These are phyloP conservation scores for Kwoniella bestiolae DNA, from an alignment of 768 basidiomycete species.

Conservation along the genomic window DNA sequence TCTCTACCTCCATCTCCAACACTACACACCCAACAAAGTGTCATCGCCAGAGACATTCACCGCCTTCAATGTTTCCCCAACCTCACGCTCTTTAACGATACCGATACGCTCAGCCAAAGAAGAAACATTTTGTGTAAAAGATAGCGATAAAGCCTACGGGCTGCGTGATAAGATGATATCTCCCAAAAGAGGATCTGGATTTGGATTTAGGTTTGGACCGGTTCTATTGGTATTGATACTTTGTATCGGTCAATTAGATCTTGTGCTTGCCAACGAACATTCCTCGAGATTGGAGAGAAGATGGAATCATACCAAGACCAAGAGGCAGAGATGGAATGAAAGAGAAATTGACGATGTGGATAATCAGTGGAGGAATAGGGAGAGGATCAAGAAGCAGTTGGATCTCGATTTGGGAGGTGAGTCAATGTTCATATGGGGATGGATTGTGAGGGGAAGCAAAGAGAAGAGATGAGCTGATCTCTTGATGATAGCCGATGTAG, in stretches of 20 bases:
- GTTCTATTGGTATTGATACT: background rate
- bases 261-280: background rate
- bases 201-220: background rate
- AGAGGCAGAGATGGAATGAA: background rate
- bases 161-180: background rate
- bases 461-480: background rate
- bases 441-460: background rate
- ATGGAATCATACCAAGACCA: conserved; percentile 4
- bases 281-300: conserved; percentile 4
- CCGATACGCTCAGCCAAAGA: background rate
- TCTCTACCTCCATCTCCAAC: background rate
- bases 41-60: background rate
- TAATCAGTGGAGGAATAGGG: background rate
- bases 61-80: background rate
- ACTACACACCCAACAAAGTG: background rate
- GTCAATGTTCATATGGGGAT: background rate
- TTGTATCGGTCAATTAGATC: background rate
- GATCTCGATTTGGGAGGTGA: conserved; percentile 7
- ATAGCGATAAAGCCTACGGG: conserved; percentile 5
- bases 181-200: background rate
- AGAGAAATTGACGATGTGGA: conserved; percentile 1
- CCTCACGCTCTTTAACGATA: conserved; percentile 2
- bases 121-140: conserved; percentile 1
- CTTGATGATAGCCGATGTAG: background rate
- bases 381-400: conserved; percentile 1